These are phyloP conservation scores for Aspergillus diversus DNA, from an alignment of 495 filamentous ascomycete species.

Conservation along the genomic window DNA sequence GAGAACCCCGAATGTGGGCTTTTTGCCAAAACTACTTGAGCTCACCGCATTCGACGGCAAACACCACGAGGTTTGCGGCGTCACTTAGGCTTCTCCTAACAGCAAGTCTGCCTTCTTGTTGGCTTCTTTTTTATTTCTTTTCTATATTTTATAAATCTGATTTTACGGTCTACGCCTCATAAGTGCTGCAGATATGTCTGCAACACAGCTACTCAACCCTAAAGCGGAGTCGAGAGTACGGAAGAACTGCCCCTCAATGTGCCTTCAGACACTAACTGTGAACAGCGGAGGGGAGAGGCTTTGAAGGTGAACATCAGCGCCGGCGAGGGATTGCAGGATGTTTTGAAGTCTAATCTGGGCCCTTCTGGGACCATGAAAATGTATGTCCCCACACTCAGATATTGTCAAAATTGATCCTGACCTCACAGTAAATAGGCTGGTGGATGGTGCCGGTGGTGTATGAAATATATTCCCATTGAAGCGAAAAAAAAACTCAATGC, in stretches of 20 bases:
- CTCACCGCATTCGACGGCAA: constrained; percentile 46
- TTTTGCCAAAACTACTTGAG: constrained; percentile 45
- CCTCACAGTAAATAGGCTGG: constrained; percentile 66
- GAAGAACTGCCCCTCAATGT: constrained; percentile 32
- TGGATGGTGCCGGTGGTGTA: constrained; percentile 93
- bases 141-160: constrained; percentile 27
- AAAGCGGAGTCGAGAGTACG: constrained; percentile 95
- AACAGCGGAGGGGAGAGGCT: constrained; percentile 90
- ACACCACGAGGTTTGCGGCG: constrained; percentile 33
- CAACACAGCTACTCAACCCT: constrained; percentile 94
- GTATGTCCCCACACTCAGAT: constrained; percentile 48
- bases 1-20: constrained; percentile 50
- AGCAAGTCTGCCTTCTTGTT: constrained; percentile 24
- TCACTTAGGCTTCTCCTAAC: constrained; percentile 57
- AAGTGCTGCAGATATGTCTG: constrained; percentile 52
- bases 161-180: constrained; percentile 33
- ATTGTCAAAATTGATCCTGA: constrained; percentile 19
- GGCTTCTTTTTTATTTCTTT: constrained; percentile 1
- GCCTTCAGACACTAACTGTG: constrained; percentile 45
- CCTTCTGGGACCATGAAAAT: constrained; percentile 96
- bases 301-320: constrained; percentile 94
- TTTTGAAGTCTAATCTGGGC: constrained; percentile 93
- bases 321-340: constrained; percentile 93
- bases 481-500: constrained; percentile 8
- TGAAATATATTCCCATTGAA: constrained; percentile 36